Conservation (phyloP, 108 stramenopile genomes). For the Mayamaea pseudoterrestris region DNA sequence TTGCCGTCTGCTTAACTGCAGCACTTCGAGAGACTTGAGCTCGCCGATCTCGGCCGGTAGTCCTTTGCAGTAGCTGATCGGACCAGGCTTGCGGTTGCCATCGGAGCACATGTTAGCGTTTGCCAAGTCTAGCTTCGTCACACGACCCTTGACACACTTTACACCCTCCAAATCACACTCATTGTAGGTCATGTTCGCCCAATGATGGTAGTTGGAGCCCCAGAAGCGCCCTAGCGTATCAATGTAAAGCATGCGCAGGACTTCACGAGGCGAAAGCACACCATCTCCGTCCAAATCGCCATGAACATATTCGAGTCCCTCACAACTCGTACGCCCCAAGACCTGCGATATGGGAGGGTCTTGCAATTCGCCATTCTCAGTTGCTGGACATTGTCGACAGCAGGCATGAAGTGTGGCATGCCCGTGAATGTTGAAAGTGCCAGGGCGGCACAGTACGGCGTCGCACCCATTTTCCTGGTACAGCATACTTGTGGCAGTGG, state of each 20-base stretch:
- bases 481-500: constrained; percentile 12
- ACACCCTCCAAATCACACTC: constrained; percentile 42
- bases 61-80: constrained; percentile 20
- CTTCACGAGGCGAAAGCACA: constrained; percentile 31
- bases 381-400: constrained; percentile 25
- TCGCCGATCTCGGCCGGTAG: constrained; percentile 26
- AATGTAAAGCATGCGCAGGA: constrained; percentile 30
- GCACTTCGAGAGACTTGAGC: constrained; percentile 17
- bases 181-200: constrained; percentile 23
- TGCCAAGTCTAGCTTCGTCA: constrained; percentile 30
- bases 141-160: constrained; percentile 22
- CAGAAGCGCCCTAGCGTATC: constrained; percentile 34
- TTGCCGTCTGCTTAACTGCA: constrained; percentile 15
- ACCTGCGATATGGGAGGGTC: constrained; percentile 8
- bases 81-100: constrained; percentile 12
- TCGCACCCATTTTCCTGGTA: constrained; percentile 50
- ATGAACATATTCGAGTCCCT: constrained; percentile 14
- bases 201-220: constrained; percentile 30
- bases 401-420: constrained; percentile 22
- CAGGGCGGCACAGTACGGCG: constrained; percentile 44
- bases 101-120: constrained; percentile 25
- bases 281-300: constrained; percentile 57
- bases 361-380: constrained; percentile 10
- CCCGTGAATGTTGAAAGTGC: constrained; percentile 47
- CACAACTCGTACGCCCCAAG: constrained; percentile 31